Conservation (phyloP, 305 asterid genomes). For the Solanum chacoense region DNA sequence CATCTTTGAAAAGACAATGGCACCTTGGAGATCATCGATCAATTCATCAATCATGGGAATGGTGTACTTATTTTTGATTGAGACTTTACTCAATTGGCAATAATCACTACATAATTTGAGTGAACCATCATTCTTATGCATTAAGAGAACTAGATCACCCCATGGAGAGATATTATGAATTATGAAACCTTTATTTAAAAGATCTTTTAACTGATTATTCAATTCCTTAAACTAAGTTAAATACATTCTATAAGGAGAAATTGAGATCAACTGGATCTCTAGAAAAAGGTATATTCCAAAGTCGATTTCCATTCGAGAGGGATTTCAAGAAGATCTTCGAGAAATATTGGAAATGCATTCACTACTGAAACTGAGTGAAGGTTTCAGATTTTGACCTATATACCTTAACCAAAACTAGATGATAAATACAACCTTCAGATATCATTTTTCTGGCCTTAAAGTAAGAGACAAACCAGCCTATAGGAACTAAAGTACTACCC, state of each 20-base stretch:
- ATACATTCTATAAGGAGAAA: background rate
- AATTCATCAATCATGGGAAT: background rate
- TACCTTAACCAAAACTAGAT: background rate
- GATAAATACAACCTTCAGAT: background rate
- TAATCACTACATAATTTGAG: background rate
- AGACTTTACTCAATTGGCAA: too few relatives aligned
- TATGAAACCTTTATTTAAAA: too few relatives aligned
- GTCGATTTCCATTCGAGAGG: too few relatives aligned
- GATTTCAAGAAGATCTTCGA: background rate
- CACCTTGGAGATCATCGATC: background rate
- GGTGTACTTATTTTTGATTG: too few relatives aligned
- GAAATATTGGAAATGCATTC: background rate
- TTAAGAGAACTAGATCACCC: background rate
- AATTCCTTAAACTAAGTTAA: background rate
- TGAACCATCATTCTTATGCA: background rate
- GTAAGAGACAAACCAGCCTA: background rate
- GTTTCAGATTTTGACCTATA: background rate
- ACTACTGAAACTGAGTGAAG: background rate
- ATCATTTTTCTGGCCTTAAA: background rate
- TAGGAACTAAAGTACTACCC: background rate
- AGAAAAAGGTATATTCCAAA: too few relatives aligned
- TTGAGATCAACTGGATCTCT: background rate
- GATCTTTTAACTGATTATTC: background rate
- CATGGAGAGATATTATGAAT: background rate
- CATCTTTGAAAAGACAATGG: background rate